Conservation (phyloP, 2,329 filamentous ascomycete species). For the Chalaropsis thielavioides region DNA sequence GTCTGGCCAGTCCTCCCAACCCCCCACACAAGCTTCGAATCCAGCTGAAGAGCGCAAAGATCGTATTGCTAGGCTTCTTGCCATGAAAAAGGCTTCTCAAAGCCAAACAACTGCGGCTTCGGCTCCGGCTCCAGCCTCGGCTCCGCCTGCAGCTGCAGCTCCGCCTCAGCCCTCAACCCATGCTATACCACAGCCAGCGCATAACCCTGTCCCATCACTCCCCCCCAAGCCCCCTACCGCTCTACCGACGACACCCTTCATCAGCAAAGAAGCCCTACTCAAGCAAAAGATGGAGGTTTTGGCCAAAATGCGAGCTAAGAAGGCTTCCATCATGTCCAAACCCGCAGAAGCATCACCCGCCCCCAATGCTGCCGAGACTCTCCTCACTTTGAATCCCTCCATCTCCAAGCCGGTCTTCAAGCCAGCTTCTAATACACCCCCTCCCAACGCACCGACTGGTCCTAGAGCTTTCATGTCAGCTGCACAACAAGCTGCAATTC, state of each 20-base stretch:
- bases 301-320: constrained; percentile 39
- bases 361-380: neutral
- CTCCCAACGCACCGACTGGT: constrained; percentile 5
- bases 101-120: neutral
- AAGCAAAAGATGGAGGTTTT: constrained; percentile 67
- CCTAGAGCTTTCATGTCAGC: neutral
- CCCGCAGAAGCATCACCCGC: neutral
- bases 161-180: neutral
- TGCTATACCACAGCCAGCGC: neutral
- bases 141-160: too few species aligned
- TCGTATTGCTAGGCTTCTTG: constrained; percentile 59
- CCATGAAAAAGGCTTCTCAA: constrained; percentile 39
- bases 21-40: neutral
- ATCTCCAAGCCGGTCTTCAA: neutral
- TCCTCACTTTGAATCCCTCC: neutral
- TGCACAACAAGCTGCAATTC: neutral
- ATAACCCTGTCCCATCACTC: neutral
- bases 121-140: too few species aligned
- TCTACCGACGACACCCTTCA: neutral
- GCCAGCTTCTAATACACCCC: neutral
- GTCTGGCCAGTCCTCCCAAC: neutral
- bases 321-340: neutral
- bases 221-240: constrained; percentile 1
- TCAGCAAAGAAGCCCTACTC: constrained; percentile 50
- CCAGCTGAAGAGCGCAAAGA: constrained; percentile 53